Base-by-base conservation (phyloP, 805 yeast species). In the Metschnikowia proteae region DNA sequence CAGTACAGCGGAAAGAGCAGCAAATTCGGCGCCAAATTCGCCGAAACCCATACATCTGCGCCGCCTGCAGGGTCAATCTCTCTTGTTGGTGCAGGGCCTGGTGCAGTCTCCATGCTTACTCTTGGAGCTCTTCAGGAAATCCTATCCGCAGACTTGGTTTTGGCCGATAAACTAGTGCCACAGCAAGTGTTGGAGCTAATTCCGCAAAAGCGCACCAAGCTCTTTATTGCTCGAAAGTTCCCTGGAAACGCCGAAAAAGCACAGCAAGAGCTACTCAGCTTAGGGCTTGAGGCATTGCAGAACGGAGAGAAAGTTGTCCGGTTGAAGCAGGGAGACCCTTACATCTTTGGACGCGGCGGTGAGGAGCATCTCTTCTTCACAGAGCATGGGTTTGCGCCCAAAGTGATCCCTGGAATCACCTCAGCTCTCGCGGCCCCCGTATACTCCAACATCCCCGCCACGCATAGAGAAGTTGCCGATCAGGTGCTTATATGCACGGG, bases 181-280 rank as follows among this genome's bases (percentile, higher is more conserved):
- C 87, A 86, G 57, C 85, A 84, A 57, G 95, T 92, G 1, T 70
- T 92, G 32, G 88, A 84, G 39, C 67, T 91, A 17, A 84, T 92
- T n/a, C 97, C 97, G 0, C 64, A 77, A 29, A 74, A 75, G 29
- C 52, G 70, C 28, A 87, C 95, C 1, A 84, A 83, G 39, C 72
- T 85, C 3, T 89, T 86, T 62, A 90, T 92, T 50, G 98, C 98
- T 1, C 78, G 89, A 36, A 92, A 92, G 65, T 92, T 90, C 68
- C 98, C 98, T 2, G 98, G 98, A 1, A 92, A 92, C 63, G 97
- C 98, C 1, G 97, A 90, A 60, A 78, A 79, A 42, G 98, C 98
- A 0, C 98, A 92, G 66, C 78, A 86, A 51, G 96, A 92, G 65
- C 74, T 92, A 38, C 69, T 89, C 31, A 71, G 75, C n/a, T 64